Percentiles rank a stretch among this genome's conserved stretches.
Evolutionary conservation across 768 basidiomycete genomes (phyloP).

Genomic region (Hydnum rufescens): DNA sequence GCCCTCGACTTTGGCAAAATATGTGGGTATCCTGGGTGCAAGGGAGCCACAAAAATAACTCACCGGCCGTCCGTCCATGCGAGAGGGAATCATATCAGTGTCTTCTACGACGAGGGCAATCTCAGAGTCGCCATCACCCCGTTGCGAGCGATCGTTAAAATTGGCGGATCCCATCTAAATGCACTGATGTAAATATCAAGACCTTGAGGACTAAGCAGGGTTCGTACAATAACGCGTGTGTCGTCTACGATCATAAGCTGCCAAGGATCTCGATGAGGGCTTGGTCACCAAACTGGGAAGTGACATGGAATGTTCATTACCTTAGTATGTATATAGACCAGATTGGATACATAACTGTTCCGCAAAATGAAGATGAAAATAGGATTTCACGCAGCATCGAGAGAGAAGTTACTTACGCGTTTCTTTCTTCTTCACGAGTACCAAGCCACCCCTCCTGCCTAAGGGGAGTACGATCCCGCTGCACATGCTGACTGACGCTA

Average conservation of each 20-base stretch:
- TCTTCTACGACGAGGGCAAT: constrained; percentile 89
- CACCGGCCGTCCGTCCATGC: constrained; percentile 52
- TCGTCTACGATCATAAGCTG: constrained; percentile 87
- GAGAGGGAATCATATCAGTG: constrained; percentile 46
- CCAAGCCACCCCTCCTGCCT: constrained; percentile 74
- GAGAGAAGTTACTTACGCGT: constrained; percentile 38
- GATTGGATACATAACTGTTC: constrained; percentile 52
- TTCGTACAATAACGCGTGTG: constrained; percentile 60
- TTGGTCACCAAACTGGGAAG: too few species aligned
- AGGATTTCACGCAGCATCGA: constrained; percentile 10
- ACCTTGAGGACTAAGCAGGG: not conserved
- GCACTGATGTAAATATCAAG: not conserved
- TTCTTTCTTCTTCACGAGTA: constrained; percentile 59
- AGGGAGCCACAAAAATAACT: not conserved
- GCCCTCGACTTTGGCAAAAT: constrained; percentile 30
- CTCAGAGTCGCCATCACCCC: constrained; percentile 88
- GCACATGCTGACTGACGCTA: constrained; percentile 62
- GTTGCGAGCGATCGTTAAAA: constrained; percentile 14
- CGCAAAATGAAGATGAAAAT: not conserved
- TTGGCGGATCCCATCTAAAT: constrained; percentile 21
- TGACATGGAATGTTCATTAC: constrained; percentile 1
- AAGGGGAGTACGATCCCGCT: constrained; percentile 40
- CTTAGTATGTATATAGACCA: constrained; percentile 72
- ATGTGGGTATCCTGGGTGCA: not conserved
- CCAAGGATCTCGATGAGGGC: too few species aligned